Percentiles rank a stretch among this genome's conserved stretches.
Evolutionary conservation across 768 basidiomycete genomes (phyloP).

Genomic region (Amanita phalloides): DNA sequence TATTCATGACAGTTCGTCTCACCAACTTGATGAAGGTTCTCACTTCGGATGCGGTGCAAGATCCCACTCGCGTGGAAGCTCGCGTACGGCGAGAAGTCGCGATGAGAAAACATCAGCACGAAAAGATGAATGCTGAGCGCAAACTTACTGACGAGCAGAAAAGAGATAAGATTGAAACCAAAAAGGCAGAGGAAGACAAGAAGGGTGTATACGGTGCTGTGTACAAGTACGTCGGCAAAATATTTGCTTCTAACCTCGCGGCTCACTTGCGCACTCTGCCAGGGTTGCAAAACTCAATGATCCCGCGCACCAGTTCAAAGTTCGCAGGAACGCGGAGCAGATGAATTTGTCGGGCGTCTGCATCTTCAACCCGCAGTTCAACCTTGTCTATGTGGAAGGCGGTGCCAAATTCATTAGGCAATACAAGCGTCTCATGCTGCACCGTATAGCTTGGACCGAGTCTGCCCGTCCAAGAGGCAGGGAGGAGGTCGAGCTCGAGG

Average conservation of each 20-base stretch:
- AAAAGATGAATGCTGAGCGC: conserved; percentile 88
- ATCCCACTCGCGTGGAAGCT: conserved; percentile 95
- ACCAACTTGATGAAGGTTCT: conserved; percentile 97
- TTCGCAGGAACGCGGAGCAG: conserved; percentile 93
- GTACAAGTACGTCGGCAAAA: conserved; percentile 66
- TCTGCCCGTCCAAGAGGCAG: conserved; percentile 68
- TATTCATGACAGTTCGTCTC: conserved; percentile 57
- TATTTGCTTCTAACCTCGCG: background rate
- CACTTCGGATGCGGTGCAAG: conserved; percentile 93
- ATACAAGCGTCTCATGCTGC: conserved; percentile 80
- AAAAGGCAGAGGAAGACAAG: conserved; percentile 83
- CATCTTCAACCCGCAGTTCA: conserved; percentile 85
- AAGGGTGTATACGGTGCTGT: conserved; percentile 75
- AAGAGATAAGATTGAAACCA: conserved; percentile 75
- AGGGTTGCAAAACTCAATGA: conserved; percentile 87
- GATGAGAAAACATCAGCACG: conserved; percentile 78
- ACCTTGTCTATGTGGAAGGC: conserved; percentile 90
- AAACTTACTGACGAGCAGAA: conserved; percentile 89
- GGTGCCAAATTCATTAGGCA: conserved; percentile 74
- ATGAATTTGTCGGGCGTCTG: conserved; percentile 79
- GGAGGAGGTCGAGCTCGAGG: conserved; percentile 62
- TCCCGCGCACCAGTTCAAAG: conserved; percentile 91
- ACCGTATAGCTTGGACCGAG: conserved; percentile 92
- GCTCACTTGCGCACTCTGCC: conserved; percentile 1
- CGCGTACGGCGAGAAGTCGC: conserved; percentile 90